phyloP scores from a whole-genome alignment of 805 yeast species.

The Kazachstania kunashirensis region DNA sequence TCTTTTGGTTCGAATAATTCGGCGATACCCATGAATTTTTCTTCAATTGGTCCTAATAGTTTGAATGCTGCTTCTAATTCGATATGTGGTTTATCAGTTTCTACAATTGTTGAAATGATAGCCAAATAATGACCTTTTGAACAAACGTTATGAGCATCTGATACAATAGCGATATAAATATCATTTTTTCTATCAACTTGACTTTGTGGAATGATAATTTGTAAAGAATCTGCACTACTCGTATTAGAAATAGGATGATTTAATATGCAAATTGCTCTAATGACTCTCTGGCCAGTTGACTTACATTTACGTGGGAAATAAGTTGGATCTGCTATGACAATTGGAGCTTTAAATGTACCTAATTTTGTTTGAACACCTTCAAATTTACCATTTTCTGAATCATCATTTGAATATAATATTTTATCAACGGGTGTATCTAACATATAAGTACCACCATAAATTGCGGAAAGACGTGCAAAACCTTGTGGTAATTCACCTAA shows the following conservation, averaged over 20 bases:
- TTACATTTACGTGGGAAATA: constrained; percentile 65
- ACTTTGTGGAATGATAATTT: constrained; percentile 92
- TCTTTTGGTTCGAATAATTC: constrained; percentile 79
- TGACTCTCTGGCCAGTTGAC: constrained; percentile 30
- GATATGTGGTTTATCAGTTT: constrained; percentile 83
- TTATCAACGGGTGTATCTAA: constrained; percentile 93
- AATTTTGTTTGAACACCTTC: constrained; percentile 85
- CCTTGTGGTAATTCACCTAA: constrained; percentile 99
- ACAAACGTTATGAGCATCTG: constrained; percentile 82
- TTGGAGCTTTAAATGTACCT: constrained; percentile 84
- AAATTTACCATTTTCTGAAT: constrained; percentile 42
- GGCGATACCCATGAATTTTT: constrained; percentile 88
- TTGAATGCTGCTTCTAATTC: constrained; percentile 93
- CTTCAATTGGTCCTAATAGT: constrained; percentile 67
- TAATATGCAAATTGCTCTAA: constrained; percentile 60
- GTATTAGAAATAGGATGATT: constrained; percentile 85
- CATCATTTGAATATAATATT: constrained; percentile 56
- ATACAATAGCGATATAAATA: constrained; percentile 84
- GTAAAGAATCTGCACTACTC: constrained; percentile 75
- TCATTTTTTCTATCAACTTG: constrained; percentile 90
- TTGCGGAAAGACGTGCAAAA: constrained; percentile 91
- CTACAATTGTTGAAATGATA: constrained; percentile 87
- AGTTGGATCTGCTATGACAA: constrained; percentile 95
- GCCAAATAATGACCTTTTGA: constrained; percentile 86
- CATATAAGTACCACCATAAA: constrained; percentile 98